phyloP scores from a whole-genome alignment of 129 eudicot genomes.

The Apium graveolens region DNA sequence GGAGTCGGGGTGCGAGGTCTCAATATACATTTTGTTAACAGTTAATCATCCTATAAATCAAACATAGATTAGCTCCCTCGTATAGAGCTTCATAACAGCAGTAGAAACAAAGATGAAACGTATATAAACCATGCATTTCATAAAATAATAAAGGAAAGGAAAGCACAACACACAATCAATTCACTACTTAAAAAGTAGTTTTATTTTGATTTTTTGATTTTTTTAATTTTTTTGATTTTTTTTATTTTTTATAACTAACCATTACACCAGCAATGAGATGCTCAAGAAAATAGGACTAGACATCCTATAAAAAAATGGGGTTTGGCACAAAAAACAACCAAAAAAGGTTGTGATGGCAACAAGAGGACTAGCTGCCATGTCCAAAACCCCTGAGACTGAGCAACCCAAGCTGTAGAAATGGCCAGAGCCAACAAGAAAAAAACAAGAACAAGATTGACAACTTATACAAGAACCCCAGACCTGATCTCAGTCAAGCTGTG shows the following conservation, averaged over 20 bases:
- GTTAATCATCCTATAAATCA: no score
- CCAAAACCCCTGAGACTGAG: slow-evolving; percentile 4
- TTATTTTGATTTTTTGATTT: background rate
- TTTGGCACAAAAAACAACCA: slow-evolving; percentile 10
- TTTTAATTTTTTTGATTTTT: background rate
- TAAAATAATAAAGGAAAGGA: slow-evolving; percentile 4
- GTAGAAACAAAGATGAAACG: background rate
- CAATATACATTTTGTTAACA: no score
- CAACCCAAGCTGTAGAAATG: slow-evolving; percentile 19
- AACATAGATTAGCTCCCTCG: no score
- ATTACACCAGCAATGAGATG: slow-evolving; percentile 27
- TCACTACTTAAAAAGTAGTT: slow-evolving; percentile 16
- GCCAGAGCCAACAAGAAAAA: slow-evolving; percentile 12
- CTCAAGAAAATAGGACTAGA: slow-evolving; percentile 39
- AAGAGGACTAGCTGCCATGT: slow-evolving; percentile 7
- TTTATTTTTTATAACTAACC: slow-evolving; percentile 28
- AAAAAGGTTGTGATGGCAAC: slow-evolving; percentile 12
- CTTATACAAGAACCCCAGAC: slow-evolving; percentile 1
- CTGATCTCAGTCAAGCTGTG: background rate
- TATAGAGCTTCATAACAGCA: background rate
- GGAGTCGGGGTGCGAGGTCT: no score
- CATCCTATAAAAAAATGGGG: slow-evolving; percentile 9
- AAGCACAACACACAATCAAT: slow-evolving; percentile 1
- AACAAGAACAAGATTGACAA: background rate
- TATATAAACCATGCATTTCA: background rate